Base-by-base conservation (phyloP, 2,329 filamentous ascomycete genomes). In the Trichophyton benhamiae region DNA sequence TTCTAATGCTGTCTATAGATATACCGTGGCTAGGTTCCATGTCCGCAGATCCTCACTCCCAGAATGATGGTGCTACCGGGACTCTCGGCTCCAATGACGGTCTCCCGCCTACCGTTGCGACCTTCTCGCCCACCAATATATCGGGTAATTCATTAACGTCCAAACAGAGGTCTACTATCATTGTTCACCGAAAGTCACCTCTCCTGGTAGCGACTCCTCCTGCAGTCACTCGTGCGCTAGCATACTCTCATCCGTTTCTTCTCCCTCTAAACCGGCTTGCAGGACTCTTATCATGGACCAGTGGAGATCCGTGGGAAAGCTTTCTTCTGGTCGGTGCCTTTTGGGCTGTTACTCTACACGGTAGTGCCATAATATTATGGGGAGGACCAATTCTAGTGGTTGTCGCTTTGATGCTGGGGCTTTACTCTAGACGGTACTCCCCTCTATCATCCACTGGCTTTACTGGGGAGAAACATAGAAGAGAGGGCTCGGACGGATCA, bases 171-270 rank as follows among this genome's bases (percentile, higher is more conserved):
- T 95, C 90, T 17, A 95, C 90, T 62, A 91, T 99, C 67, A 85
- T 97, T 67, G 91, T 99, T 20, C 91, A 97, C 75, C 92, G 96
- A 74, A 99, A 97, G 76, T 96, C 90, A 15, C 94, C 94, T 9
- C 77, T 99, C 53, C 82, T 99, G 17, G 86, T 95, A 63, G 91
- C 92, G 15, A 99, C 94, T 8, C 94, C 94, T 49, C 94, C 94
- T 1, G 89, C 96, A 71, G 87, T 99, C 72, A 99, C 94, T 1
- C 85, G 94, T 67, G 91, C 92, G 13, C 81, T 99, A 63, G 92
- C 92, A 65, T 96, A 97, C 73, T 96, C 91, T 65, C 92, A 99
- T 72, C 91, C 94, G 0, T 97, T 96, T 72, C 80, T 99, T 6
- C 79, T 96, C 6, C 91, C 91, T 4, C 78, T 97, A 62, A 97